Conservation (phyloP, 352 stramenopile species). For the Globisporangium heterothallicum region DNA sequence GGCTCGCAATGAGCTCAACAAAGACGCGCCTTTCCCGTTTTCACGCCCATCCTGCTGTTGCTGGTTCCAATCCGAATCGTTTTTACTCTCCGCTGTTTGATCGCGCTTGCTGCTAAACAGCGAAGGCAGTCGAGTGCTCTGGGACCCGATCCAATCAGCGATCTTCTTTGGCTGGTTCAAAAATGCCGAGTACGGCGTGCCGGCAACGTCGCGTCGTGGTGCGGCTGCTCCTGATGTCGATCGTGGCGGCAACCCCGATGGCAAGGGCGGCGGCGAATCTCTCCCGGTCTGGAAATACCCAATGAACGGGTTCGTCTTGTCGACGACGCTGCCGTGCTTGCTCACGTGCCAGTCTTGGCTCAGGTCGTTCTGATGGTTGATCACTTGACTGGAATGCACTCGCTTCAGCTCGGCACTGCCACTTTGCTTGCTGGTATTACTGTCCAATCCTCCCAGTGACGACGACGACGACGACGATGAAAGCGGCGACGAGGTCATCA, state of each 20-base stretch:
- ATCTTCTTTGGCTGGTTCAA: constrained; percentile 40
- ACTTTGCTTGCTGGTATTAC: background rate
- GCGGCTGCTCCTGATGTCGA: constrained; percentile 4
- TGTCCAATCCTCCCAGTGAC: constrained; percentile 4
- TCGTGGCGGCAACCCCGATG: constrained; percentile 5
- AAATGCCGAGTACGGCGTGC: constrained; percentile 21
- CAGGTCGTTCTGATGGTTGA: constrained; percentile 12
- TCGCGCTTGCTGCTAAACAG: constrained; percentile 29
- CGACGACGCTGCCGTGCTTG: constrained; percentile 47
- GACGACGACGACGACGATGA: constrained; percentile 13
- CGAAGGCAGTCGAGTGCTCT: constrained; percentile 25
- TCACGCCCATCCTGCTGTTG: background rate
- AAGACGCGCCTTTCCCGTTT: background rate
- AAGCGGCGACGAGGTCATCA: constrained; percentile 1
- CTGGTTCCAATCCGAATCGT: background rate
- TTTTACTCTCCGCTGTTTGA: constrained; percentile 11
- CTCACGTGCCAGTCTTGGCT: constrained; percentile 26
- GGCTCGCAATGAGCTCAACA: constrained; percentile 4
- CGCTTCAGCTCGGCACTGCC: background rate
- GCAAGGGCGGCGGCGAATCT: background rate
- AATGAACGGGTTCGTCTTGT: constrained; percentile 87
- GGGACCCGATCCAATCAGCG: constrained; percentile 42
- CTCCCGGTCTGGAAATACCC: constrained; percentile 73
- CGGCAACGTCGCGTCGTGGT: background rate
- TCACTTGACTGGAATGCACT: constrained; percentile 5